Evolutionary conservation across 352 stramenopile species (phyloP).

Genomic region (Phytophthora pluvialis): DNA sequence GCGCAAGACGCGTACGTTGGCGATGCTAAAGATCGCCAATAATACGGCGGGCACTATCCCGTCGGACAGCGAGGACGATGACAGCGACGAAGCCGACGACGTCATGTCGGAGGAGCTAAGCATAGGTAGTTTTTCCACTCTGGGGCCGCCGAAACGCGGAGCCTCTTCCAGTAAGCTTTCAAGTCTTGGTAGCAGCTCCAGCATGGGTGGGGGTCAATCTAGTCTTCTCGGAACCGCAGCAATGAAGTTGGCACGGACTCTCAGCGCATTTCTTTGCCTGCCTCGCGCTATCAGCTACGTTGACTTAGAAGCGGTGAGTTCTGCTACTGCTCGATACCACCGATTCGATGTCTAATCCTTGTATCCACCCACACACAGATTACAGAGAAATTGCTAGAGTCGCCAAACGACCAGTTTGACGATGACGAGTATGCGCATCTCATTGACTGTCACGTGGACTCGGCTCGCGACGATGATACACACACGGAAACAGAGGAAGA

Average conservation of each 20-base stretch:
- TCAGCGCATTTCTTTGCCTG: conserved; percentile 74
- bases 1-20: conserved; percentile 65
- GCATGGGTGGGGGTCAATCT: conserved; percentile 34
- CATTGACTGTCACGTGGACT: conserved; percentile 76
- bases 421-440: conserved; percentile 70
- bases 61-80: conserved; percentile 52
- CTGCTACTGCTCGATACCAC: not conserved
- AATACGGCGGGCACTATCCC: conserved; percentile 69
- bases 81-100: conserved; percentile 48
- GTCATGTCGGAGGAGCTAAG: conserved; percentile 43
- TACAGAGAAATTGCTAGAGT: conserved; percentile 68
- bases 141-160: conserved; percentile 23
- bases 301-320: conserved; percentile 63
- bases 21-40: conserved; percentile 76
- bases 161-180: conserved; percentile 21
- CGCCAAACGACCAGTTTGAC: conserved; percentile 56
- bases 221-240: conserved; percentile 40
- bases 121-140: conserved; percentile 9
- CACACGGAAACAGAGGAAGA: conserved; percentile 25
- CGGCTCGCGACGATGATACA: conserved; percentile 47
- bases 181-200: conserved; percentile 46
- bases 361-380: conserved; percentile 48
- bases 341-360: conserved; percentile 1
- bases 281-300: conserved; percentile 77
- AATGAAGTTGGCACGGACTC: conserved; percentile 58